Evolutionary conservation across 139 green algal genomes (phyloP), one percentile per base, ranked within the genome.

Genomic region (Ettlia oleoabundans): DNA sequence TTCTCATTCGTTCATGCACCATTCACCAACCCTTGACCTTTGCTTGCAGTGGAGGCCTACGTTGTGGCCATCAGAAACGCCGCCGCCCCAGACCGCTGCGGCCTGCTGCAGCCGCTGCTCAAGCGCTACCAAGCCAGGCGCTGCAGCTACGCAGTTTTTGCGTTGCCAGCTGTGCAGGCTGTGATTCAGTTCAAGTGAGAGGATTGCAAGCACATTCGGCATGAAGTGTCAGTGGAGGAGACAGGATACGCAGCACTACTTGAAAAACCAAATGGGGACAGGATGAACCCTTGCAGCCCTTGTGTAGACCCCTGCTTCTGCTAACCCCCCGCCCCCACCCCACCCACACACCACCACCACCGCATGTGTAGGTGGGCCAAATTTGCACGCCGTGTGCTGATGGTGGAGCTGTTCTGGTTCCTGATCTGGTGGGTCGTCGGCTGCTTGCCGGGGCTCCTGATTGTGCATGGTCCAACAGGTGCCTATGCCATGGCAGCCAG

Each of bases 31-130:
- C n/a, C n/a, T n/a, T n/a, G n/a, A n/a, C n/a, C n/a, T n/a, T n/a
- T n/a, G n/a, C n/a, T n/a, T 58, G 75, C 84, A 38, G 83, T 93
- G 19, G 88, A 93, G 79, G 89, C 91, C 5, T 90, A 87, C 82
- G 91, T 91, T 43, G 91, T 95, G 42, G 86, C 90, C 62, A 88
- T 93, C 75, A 62, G 81, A 3, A 64, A 89, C 21, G 91, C 91
- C 1, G 87, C 90, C 6, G 42, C 43, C 33, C 77, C 85, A 24
- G 90, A 90, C 69, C 65, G 81, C 32, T 74, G 58, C 10, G 90
- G 90, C 33, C 80, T 93, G 19, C 64, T 93, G 68, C 88, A 90
- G 63, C 86, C 88, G 19, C 80, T 93, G 80, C 76, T 93, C 38
- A 76, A 68, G 66, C 69, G 82, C 47, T 93, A 72, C 53, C 82